Base-by-base conservation (phyloP, 305 asterid genomes). In the Andrographis paniculata region DNA sequence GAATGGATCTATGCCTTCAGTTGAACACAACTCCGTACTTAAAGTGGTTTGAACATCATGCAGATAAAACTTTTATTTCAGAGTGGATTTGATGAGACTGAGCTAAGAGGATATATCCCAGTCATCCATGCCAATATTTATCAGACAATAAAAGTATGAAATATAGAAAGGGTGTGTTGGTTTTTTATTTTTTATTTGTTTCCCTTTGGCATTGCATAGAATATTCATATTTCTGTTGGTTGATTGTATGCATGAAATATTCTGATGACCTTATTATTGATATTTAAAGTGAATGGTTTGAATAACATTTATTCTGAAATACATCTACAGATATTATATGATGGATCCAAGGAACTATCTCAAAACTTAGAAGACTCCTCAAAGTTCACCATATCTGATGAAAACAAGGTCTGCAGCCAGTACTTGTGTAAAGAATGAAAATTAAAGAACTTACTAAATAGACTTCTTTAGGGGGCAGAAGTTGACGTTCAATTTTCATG, bases 121-220 rank as follows among this genome's bases (percentile, higher is more conserved):
- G 94, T 87, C 84, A 75, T 92, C 74, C 94, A 92, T 66, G 99
- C 99, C 87, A 92, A 92, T 70, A 79, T 92, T 50, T 92, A 83
- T 74, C 99, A 92, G 91, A 84, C 97, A 68, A 92, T 87, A 80
- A 84, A 92, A 87, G 99, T 92, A 91, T 42, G 99, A 74, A 71
- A 71, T 71, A 72, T 60, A 66, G 83, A 72, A 79, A 76, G 87
- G 84, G 81, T 82, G 85, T 77, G 92, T 83, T 70, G 70, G 93
- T 74, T 68, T 78, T 79, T 73, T 24, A n/a, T n/a, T n/a, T n/a
- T n/a, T n/a, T n/a, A n/a, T n/a, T n/a, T n/a, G n/a, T 24, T 4
- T 60, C 76, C 76, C 73, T 72, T 61, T 57, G 50, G 58, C 45
- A 64, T 56, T 45, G 56, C 59, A 55, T 51, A 31, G 42, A 14